These are phyloP conservation scores for Botrytis sinoallii DNA, from an alignment of 2,329 filamentous ascomycete genomes.

Conservation along the genomic window DNA sequence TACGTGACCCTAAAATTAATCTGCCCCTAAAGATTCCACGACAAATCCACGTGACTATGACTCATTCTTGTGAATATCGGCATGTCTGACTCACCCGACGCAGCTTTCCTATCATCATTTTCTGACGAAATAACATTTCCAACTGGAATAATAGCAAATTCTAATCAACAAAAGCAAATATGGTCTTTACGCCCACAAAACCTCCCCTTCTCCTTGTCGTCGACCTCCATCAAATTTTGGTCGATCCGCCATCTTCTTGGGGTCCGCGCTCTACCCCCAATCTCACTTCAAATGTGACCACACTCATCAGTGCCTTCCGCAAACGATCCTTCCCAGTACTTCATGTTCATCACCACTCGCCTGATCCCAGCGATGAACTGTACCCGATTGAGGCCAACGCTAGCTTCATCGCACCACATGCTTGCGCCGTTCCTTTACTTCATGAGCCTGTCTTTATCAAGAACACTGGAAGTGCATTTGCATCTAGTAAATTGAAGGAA, in stretches of 20 bases:
- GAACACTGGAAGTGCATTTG: conserved; percentile 27
- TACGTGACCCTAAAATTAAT: not conserved
- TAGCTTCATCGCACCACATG: conserved; percentile 23
- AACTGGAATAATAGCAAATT: not conserved
- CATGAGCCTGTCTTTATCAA: conserved; percentile 27
- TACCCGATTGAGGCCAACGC: conserved; percentile 18
- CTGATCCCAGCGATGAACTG: conserved; percentile 21
- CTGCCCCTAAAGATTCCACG: not conserved
- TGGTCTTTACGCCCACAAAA: not conserved
- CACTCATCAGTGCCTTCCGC: conserved; percentile 27
- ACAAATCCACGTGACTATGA: not conserved
- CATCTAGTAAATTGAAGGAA: conserved; percentile 17
- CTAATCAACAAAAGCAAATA: not conserved
- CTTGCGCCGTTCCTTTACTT: conserved; percentile 21
- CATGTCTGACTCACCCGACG: not conserved
- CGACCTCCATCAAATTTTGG: conserved; percentile 29
- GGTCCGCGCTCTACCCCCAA: conserved; percentile 30
- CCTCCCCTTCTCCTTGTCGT: conserved; percentile 27
- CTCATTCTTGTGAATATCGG: not conserved
- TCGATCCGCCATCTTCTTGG: conserved; percentile 23
- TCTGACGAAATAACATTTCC: not conserved
- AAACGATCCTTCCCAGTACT: conserved; percentile 23
- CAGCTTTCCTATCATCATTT: not conserved
- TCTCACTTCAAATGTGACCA: conserved; percentile 23
- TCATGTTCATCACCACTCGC: conserved; percentile 29